Conservation (phyloP, 345 rosid species). For the Brassica incana region DNA sequence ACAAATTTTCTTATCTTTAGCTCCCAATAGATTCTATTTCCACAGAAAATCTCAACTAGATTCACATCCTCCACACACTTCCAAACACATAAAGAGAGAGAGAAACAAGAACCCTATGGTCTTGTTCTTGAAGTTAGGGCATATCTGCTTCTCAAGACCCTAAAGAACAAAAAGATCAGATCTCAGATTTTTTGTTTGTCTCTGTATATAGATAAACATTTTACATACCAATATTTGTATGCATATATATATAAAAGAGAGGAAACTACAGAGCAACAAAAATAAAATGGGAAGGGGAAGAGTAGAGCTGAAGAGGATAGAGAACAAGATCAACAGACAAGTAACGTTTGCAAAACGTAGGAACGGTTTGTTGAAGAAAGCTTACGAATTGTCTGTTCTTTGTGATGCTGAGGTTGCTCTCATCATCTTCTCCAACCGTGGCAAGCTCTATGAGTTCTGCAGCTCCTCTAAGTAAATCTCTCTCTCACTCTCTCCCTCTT, state of each 20-base stretch:
- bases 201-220: constrained; percentile 32
- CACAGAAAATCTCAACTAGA: not conserved
- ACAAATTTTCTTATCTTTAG: constrained; percentile 39
- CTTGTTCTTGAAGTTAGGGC: constrained; percentile 32
- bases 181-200: constrained; percentile 30
- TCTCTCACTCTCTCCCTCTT: not conserved
- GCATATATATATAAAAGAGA: constrained; percentile 3
- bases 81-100: constrained; percentile 2
- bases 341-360: constrained; percentile 97
- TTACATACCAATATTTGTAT: constrained; percentile 28
- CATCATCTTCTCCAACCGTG: constrained; percentile 93
- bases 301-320: constrained; percentile 99
- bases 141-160: not conserved
- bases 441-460: constrained; percentile 96
- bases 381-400: constrained; percentile 88
- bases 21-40: constrained; percentile 24
- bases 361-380: constrained; percentile 93
- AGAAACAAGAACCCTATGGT: constrained; percentile 16
- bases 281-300: constrained; percentile 85
- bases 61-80: constrained; percentile 30
- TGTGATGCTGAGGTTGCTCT: constrained; percentile 99
- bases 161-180: constrained; percentile 28
- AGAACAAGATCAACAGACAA: constrained; percentile 99
- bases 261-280: not conserved
- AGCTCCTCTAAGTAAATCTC: constrained; percentile 66